Base-by-base conservation (phyloP, 1,284 basidiomycete species). In the Pascua sp. region DNA sequence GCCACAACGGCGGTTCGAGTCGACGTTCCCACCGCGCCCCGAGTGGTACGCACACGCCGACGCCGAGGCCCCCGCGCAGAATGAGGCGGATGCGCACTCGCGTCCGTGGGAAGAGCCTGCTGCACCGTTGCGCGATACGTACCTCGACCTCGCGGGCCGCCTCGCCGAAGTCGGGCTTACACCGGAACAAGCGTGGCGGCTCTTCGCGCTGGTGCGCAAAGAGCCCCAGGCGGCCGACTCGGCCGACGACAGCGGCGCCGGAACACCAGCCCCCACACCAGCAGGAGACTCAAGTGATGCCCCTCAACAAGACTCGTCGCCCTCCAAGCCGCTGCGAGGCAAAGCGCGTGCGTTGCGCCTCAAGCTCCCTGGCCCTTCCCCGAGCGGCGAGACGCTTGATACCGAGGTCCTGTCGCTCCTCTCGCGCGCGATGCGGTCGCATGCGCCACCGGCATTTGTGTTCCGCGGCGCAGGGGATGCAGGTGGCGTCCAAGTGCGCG, bases 361-460 rank as follows among this genome's bases (percentile, higher is more conserved):
- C 44, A 45, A 45, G 42, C 47, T 49, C 24, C 42, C 47, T 10
- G 39, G 36, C 10, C 42, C 49, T 15, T 56, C 42, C 15, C 32
- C 38, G 12, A 43, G 24, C 8, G 51, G 39, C 11, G 62, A 63
- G 41, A 55, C 61, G 11, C 63, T 77, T 11, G 60, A 73, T 47
- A 39, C 63, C 2, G 76, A 78, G 42, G 62, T 78, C 0, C 59
- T 78, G 8, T 68, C 71, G 9, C 60, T 76, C 13, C 63, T 78
- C 9, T 59, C 64, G 16, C 67, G 70, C 42, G 64, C 69, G 10
- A 72, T 76, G 68, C 66, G 65, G 24, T 50, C 61, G n/a, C 60
- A 69, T 24, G 70, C 65, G 63, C 75, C 76, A 0, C 66, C 69
- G 48, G 61, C 69, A 5, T 76, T 77, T 48, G 68, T 69, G 41